phyloP scores from a whole-genome alignment of 345 rosid genomes.

The Eucalyptus polybractea region DNA sequence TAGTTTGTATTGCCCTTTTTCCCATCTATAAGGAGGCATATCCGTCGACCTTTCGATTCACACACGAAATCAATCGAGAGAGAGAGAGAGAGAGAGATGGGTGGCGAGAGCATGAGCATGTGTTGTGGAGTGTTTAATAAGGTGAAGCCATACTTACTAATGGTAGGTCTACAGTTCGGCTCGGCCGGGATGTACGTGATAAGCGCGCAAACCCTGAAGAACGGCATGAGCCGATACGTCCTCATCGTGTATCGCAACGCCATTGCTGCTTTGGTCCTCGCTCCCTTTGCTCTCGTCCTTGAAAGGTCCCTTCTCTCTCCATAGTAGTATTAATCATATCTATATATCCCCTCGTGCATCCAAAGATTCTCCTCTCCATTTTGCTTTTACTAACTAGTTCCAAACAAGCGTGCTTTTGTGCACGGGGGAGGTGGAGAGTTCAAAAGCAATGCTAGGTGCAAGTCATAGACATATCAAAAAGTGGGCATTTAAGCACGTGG shows the following conservation, averaged over 20 bases:
- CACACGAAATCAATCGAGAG: background rate
- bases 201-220: conserved; percentile 43
- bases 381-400: background rate
- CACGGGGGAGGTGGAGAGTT: background rate
- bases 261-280: conserved; percentile 58
- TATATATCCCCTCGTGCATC: background rate
- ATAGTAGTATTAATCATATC: no score
- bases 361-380: background rate
- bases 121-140: background rate
- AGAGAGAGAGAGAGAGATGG: background rate
- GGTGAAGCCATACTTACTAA: conserved; percentile 47
- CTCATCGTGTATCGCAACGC: conserved; percentile 64
- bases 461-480: background rate
- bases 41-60: background rate
- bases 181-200: conserved; percentile 57
- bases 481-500: background rate
- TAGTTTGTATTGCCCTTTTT: background rate
- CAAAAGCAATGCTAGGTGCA: background rate
- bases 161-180: conserved; percentile 64
- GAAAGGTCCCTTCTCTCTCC: conserved; percentile 34
- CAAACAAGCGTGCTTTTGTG: background rate
- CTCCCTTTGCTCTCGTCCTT: conserved; percentile 62
- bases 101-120: background rate
- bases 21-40: background rate
- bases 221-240: conserved; percentile 71